These are phyloP conservation scores for Nelumbo lutea DNA, from an alignment of 164 flowering plant species.

Conservation along the genomic window DNA sequence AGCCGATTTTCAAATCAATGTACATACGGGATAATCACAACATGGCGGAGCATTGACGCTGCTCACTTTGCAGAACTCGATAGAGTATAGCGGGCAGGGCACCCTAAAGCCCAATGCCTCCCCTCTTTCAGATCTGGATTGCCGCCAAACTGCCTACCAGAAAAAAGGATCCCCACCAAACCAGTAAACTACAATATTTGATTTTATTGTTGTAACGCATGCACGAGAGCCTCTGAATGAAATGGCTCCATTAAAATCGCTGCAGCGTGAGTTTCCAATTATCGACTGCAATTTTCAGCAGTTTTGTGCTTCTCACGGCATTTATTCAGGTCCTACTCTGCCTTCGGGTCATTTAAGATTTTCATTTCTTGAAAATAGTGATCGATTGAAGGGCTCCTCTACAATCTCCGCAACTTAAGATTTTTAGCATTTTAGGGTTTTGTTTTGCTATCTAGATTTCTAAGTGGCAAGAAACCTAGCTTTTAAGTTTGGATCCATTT, in stretches of 20 bases:
- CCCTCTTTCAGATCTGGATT: not conserved
- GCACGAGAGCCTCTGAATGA: not conserved
- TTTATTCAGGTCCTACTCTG: slow-evolving; percentile 45
- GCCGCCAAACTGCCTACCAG: not conserved
- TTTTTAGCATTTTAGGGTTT: no score
- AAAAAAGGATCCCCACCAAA: not conserved
- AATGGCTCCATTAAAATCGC: slow-evolving; percentile 48
- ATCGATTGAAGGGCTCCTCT: no score
- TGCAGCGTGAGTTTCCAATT: slow-evolving; percentile 42
- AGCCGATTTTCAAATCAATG: no score
- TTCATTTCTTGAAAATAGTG: not conserved
- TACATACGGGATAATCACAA: slow-evolving; percentile 27
- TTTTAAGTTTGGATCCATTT: no score
- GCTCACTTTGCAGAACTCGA: slow-evolving; percentile 99
- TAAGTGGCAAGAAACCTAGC: no score
- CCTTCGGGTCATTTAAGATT: not conserved
- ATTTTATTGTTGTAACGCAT: not conserved
- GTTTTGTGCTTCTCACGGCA: slow-evolving; percentile 65
- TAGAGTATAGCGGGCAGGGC: slow-evolving; percentile 66
- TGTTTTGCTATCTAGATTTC: no score
- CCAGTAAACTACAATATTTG: not conserved
- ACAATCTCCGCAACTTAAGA: no score
- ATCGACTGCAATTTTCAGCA: slow-evolving; percentile 44
- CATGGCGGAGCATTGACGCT: slow-evolving; percentile 98
- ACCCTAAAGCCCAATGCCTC: slow-evolving; percentile 29